phyloP scores from a whole-genome alignment of 1,284 basidiomycete genomes.

The Marasmius tenuissimus region DNA sequence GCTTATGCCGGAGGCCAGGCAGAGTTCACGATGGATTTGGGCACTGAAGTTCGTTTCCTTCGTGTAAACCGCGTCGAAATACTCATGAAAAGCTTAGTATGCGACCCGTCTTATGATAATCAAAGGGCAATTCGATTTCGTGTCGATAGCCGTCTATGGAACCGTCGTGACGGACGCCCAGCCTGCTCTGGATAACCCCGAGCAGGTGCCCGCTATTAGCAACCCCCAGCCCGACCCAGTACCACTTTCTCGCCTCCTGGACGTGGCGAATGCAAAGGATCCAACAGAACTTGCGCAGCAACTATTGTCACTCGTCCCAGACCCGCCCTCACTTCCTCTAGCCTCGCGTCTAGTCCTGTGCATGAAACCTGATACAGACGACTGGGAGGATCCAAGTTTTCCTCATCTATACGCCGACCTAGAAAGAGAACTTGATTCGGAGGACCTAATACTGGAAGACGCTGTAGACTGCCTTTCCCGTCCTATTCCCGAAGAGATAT shows the following conservation, averaged over 20 bases:
- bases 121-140: slow-evolving; percentile 62
- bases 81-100: slow-evolving; percentile 41
- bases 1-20: slow-evolving; percentile 69
- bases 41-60: slow-evolving; percentile 50
- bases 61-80: slow-evolving; percentile 8
- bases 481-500: slow-evolving; percentile 56
- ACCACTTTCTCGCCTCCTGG: slow-evolving; percentile 48
- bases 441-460: slow-evolving; percentile 53
- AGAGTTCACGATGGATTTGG: slow-evolving; percentile 72
- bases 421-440: slow-evolving; percentile 22
- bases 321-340: slow-evolving; percentile 59
- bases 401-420: slow-evolving; percentile 65
- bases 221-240: slow-evolving; percentile 37
- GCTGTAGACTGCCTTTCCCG: slow-evolving; percentile 49
- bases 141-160: slow-evolving; percentile 73
- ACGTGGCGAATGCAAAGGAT: slow-evolving; percentile 59
- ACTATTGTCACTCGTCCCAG: slow-evolving; percentile 58
- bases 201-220: slow-evolving; percentile 28
- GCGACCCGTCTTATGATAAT: slow-evolving; percentile 79
- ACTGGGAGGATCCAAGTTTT: slow-evolving; percentile 74
- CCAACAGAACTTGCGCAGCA: slow-evolving; percentile 61
- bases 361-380: slow-evolving; percentile 69
- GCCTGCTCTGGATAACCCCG: slow-evolving; percentile 25
- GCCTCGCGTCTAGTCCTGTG: slow-evolving; percentile 72
- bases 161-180: slow-evolving; percentile 42